Base-by-base conservation (phyloP, 2,329 filamentous ascomycete genomes). In the Clonostachys sp. region DNA sequence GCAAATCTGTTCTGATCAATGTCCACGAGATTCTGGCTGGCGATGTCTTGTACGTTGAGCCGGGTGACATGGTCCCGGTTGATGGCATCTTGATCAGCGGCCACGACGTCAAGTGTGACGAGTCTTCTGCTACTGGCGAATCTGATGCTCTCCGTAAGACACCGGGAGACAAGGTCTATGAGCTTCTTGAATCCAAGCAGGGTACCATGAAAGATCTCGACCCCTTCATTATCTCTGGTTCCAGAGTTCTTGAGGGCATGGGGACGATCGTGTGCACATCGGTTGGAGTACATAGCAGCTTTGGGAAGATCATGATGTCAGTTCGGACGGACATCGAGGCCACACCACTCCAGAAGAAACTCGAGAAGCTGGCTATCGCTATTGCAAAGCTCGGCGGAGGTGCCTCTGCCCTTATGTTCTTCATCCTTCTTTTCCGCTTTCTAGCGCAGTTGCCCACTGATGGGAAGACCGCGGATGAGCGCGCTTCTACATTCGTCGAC, bases 371-470 rank as follows among this genome's bases (percentile, higher is more conserved):
- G 7, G 61, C 63, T 20, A 50, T 61, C 20, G 57, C 56, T 30
- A 68, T 67, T 44, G 66, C 66, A 12, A 66, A 63, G 50, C 51
- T 64, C 24, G 78, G 77, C 20, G 81, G 85, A 55, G 81, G 81
- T 47, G 84, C 88, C 33, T 87, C 87, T 41, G 64, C 88, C 13
- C 65, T 91, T 7, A 73, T 92, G 17, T 92, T 94, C 61, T 67
- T 90, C 45, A 85, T 90, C 20, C 73, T 91, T 12, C 81, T 91
- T 57, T 88, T 92, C 70, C 85, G 88, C 58, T 92, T 91, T 61
- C 70, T 89, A 20, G 84, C 78, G 34, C 65, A 75, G 14, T 73
- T 92, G 9, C 77, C 77, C 5, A 58, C 68, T 34, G 82, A 79
- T 56, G 41, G 54, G n/a, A 60, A 54, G 0, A 65, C 69, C 0